phyloP scores from a whole-genome alignment of 2,329 filamentous ascomycete species.

The Colletotrichum higginsianum region DNA sequence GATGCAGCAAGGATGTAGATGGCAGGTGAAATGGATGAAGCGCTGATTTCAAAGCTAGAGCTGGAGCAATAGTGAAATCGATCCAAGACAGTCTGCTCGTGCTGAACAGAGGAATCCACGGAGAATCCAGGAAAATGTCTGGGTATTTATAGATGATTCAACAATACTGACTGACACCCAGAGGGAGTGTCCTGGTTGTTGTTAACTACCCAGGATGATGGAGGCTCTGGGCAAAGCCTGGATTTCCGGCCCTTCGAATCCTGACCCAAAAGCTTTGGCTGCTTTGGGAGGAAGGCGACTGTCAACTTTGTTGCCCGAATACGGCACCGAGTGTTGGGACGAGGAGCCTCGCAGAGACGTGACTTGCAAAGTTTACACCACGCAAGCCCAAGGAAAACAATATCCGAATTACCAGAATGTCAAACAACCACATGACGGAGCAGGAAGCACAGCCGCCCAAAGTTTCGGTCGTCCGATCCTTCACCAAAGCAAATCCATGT shows the following conservation, averaged over 20 bases:
- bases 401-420: constrained; percentile 5
- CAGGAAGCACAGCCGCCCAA: neutral
- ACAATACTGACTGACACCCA: no score
- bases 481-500: neutral
- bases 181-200: no score
- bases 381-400: neutral
- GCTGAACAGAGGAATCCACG: neutral
- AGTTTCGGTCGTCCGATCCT: constrained; percentile 20
- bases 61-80: neutral
- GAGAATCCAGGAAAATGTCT: neutral
- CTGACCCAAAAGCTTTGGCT: neutral
- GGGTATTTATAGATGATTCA: constrained; percentile 22
- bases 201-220: no score
- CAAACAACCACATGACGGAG: neutral
- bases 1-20: neutral
- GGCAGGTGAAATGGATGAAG: no score
- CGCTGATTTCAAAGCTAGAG: neutral
- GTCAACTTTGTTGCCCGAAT: neutral
- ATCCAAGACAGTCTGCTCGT: constrained; percentile 3
- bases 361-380: constrained; percentile 4
- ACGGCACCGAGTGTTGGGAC: neutral
- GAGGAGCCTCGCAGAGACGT: no score
- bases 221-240: no score
- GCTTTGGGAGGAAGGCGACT: neutral
- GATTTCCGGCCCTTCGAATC: neutral